Base-by-base conservation (phyloP, 805 yeast genomes). In the Wickerhamomyces canadensis region DNA sequence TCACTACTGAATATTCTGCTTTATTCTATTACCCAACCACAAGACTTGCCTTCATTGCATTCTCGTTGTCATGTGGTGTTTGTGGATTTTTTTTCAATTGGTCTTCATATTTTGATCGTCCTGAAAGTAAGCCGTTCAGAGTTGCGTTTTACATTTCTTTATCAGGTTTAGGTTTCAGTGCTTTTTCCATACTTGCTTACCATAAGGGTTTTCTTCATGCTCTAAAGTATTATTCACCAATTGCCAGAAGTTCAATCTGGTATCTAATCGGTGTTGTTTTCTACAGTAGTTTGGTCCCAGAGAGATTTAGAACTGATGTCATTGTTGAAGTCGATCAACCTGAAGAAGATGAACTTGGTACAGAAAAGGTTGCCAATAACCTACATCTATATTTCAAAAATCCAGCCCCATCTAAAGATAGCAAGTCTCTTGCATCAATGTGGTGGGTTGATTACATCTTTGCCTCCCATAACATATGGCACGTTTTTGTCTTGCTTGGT, bases 391-490 rank as follows among this genome's bases (percentile, higher is more conserved):
- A 73, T 49, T 68, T 75, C 45, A 60, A 67, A 37, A 35, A 45
- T 5, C 80, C 78, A 6, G 58, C 59, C 2, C 31, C 42, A 23
- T 57, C 67, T 17, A 51, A 48, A 10, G 38, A 53, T 19, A 49
- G 57, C 28, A 48, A 59, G 3, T 65, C 63, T 13, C 68, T 80
- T 36, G 50, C 61, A 25, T 77, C 87, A 1, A 57, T 84, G 16
- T 91, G 83, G 91, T 88, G 96, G 91, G 80, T 80, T 13, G 93
- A 84, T 49, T 84, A 82, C 57, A 58, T 74, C 19, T 67, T 80
- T 37, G 72, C 78, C 29, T 85, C 96, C 26, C 98, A 91, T 60
- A 89, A 88, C 52, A 67, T 91, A 22, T 91, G 98, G 98, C 98
- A 91, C 62, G 57, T 87, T 11, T 86, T 84, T 55, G 98, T 93